Evolutionary conservation across 2,329 filamentous ascomycete genomes (phyloP), one percentile per base, ranked within the genome.

Genomic region (Cladophialophora exuberans): DNA sequence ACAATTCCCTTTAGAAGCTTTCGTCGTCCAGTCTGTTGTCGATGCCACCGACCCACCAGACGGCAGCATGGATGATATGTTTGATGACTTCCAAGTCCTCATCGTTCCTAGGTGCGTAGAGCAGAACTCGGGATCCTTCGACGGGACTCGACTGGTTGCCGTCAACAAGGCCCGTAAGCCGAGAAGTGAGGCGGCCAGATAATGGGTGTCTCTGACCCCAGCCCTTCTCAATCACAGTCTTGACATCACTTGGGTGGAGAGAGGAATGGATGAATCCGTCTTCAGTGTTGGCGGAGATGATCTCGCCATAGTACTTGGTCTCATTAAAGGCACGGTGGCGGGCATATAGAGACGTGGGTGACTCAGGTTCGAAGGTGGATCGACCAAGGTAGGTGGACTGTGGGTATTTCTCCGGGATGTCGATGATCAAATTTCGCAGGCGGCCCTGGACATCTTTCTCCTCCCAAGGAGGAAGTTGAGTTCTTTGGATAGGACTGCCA

Each of bases 161-260:
- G 11, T 31, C 35, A 11, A 22, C 13, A 6, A 56, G 20, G 22
- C 49, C 38, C 10, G 45, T 35, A 17, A 58, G 13, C 35, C 58
- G 57, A 30, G 55, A 52, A 13, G 44, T 49, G 5, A 55, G 38
- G 4, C 58, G 54, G 17, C 46, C 56, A 4, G 58, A 58, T 10
- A 75, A 63, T 4, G 81, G 81, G 72, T 85, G 82, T 17, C 81
- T 66, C 73, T 95, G 85, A 1, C 87, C 91, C 90, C 90, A 95
- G 1, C 89, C 88, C 59, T 83, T 84, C 62, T 85, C 80, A 20
- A 96, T 73, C 15, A 94, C 80, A 47, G 86, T 76, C 64, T 79
- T 83, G 47, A 88, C 88, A 67, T 95, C 90, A 36, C 86, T 82
- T 0, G 89, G 89, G 66, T 94, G 89, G 48, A 96, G 78, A 5